Evolutionary conservation across 2,329 filamentous ascomycete genomes (phyloP).

Genomic region (Cryphonectria naterciae): DNA sequence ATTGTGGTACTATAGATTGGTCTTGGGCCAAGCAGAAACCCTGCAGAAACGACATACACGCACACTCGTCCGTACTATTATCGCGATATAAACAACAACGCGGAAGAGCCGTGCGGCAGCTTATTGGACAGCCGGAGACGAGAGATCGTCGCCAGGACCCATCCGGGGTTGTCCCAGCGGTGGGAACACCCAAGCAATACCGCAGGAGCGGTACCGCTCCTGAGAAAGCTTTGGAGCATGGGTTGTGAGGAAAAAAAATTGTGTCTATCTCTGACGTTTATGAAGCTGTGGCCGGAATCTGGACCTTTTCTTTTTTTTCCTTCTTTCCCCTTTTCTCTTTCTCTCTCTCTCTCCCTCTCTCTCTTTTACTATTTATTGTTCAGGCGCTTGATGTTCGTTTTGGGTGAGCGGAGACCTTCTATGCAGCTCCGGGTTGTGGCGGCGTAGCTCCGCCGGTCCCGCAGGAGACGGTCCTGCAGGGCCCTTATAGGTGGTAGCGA

Average conservation of each 20-base stretch:
- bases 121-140: neutral
- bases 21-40: neutral
- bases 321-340: neutral
- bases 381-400: neutral
- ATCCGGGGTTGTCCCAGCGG: neutral
- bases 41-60: neutral
- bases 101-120: neutral
- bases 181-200: neutral
- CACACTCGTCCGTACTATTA: neutral
- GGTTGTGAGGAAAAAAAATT: neutral
- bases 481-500: neutral
- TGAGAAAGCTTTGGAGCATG: neutral
- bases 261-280: neutral
- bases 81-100: neutral
- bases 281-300: neutral
- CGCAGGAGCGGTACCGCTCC: neutral
- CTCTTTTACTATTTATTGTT: neutral
- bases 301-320: neutral
- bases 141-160: neutral
- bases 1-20: neutral
- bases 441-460: neutral
- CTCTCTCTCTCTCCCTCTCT: neutral
- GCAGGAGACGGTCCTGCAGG: neutral
- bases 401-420: neutral
- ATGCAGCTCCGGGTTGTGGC: slow-evolving; percentile 1